A percentile compares a stretch with the other conserved stretches of the same genome.
Evolutionary conservation across 352 stramenopile species (phyloP).

Genomic region (Pythium brassicae): DNA sequence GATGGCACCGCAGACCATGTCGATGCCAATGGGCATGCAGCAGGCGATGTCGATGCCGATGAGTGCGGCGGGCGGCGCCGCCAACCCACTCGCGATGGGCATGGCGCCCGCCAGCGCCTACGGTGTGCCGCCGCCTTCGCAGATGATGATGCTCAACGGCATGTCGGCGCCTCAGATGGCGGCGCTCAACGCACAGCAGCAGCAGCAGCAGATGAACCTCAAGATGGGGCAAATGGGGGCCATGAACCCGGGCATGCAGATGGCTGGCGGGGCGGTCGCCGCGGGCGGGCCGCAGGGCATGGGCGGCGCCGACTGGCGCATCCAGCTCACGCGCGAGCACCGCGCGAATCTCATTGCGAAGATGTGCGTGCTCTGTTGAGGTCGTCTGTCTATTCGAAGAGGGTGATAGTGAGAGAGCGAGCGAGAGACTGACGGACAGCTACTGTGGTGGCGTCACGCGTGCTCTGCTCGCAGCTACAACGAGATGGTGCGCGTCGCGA

Average conservation of each 20-base stretch:
- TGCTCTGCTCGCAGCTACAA: too few relatives aligned
- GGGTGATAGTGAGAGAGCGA: conserved; percentile 1
- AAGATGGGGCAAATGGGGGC: conserved; percentile 3
- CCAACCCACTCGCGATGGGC: conserved; percentile 1
- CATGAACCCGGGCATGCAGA: conserved; percentile 31
- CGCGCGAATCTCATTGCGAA: conserved; percentile 83
- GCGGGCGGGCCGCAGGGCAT: conserved; percentile 19
- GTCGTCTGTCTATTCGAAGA: conserved; percentile 9
- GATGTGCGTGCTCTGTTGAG: conserved; percentile 41
- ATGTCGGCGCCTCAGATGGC: not conserved
- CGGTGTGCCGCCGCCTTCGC: not conserved
- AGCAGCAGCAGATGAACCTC: conserved; percentile 4
- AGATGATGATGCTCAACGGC: not conserved
- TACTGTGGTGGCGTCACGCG: too few relatives aligned
- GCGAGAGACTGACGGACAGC: too few relatives aligned
- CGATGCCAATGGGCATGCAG: conserved; percentile 54
- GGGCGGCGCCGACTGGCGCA: conserved; percentile 63
- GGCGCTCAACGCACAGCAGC: not conserved
- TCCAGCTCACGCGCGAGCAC: conserved; percentile 77
- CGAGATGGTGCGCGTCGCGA: conserved; percentile 80
- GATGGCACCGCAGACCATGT: conserved; percentile 52
- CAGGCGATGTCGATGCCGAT: conserved; percentile 57
- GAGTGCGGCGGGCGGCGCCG: too few relatives aligned
- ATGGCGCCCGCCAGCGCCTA: too few relatives aligned
- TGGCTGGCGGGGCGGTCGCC: conserved; percentile 24